Base-by-base conservation (phyloP, 1,284 basidiomycete genomes). In the Sanguinoderma infundibulare region DNA sequence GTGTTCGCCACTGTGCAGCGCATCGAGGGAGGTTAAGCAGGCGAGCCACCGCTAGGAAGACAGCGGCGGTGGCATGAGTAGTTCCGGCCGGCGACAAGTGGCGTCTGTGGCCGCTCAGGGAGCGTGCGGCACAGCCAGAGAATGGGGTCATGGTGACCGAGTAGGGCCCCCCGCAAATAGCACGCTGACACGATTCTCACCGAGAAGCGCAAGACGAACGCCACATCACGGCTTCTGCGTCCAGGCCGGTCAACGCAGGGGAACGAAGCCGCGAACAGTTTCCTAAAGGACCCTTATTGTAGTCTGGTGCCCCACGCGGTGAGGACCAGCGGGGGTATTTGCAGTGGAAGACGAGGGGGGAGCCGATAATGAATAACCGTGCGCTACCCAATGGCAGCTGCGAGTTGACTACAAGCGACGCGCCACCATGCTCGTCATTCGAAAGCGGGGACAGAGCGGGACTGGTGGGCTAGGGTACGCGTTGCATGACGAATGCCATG, bases 141-240 rank as follows among this genome's bases (percentile, higher is more conserved):
- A 32, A 49, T 53, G 50, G 32, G 39, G 12, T 20, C 42, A 46
- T 34, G 24, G 38, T 39, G 34, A 49, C 10, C 15, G 26, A 35
- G 52, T 35, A 6, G 17, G 15, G 28, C n/a, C 10, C n/a, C 34
- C 52, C 42, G 36, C 57, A 32, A 49, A 53, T 59, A 53, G 57
- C 26, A 53, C 28, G 17, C 34, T 40, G 35, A 49, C 52, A 35
- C 52, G 30, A 40, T 54, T 59, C 57, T 49, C 52, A 53, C 42
- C 35, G 12, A 50, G 46, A 57, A 54, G 44, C 52, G 24, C 53
- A 32, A 32, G 36, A 34, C 20, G 28, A 38, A 17, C 34, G 40
- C 57, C 53, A 49, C 57, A n/a, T 53, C 57, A 35, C 51, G n/a
- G 51, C 57, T 46, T 53, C 57, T 47, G 9, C 7, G 40, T 32